Conservation (phyloP, 805 yeast genomes). For the Metschnikowia orientalis region DNA sequence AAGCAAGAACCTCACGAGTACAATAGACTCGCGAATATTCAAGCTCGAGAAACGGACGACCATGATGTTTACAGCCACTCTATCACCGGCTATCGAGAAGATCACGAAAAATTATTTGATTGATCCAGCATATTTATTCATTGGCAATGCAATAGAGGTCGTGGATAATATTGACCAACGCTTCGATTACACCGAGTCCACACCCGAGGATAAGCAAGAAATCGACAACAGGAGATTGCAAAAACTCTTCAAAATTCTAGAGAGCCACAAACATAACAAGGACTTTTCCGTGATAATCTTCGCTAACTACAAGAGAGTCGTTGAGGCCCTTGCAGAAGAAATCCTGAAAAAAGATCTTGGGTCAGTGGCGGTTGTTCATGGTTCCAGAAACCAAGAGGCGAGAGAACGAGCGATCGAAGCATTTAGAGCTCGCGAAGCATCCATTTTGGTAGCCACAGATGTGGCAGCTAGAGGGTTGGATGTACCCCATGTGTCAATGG, state of each 20-base stretch:
- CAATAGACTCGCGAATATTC: constrained; percentile 38
- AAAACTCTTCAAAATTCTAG: constrained; percentile 37
- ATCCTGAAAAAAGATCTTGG: constrained; percentile 39
- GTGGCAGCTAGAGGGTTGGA: constrained; percentile 96
- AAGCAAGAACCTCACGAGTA: constrained; percentile 19
- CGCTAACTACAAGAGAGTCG: constrained; percentile 69
- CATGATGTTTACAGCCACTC: constrained; percentile 93
- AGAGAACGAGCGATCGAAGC: constrained; percentile 72
- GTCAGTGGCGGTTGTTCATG: constrained; percentile 66
- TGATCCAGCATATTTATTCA: constrained; percentile 57
- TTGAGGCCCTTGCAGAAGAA: constrained; percentile 59
- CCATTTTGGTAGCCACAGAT: constrained; percentile 83
- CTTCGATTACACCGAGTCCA: constrained; percentile 38
- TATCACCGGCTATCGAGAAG: constrained; percentile 69
- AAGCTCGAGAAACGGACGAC: constrained; percentile 47
- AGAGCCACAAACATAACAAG: constrained; percentile 38
- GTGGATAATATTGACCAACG: constrained; percentile 67
- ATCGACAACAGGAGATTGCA: constrained; percentile 36
- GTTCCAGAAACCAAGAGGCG: constrained; percentile 78
- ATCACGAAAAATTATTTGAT: constrained; percentile 59
- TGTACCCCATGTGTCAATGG: constrained; percentile 80
- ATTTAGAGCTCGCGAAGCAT: constrained; percentile 51
- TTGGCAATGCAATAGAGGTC: constrained; percentile 66
- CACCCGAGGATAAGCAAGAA: constrained; percentile 31
- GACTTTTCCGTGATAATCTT: constrained; percentile 59